Base-by-base conservation (phyloP, 768 basidiomycete species). In the Xanthoconium stramineum region DNA sequence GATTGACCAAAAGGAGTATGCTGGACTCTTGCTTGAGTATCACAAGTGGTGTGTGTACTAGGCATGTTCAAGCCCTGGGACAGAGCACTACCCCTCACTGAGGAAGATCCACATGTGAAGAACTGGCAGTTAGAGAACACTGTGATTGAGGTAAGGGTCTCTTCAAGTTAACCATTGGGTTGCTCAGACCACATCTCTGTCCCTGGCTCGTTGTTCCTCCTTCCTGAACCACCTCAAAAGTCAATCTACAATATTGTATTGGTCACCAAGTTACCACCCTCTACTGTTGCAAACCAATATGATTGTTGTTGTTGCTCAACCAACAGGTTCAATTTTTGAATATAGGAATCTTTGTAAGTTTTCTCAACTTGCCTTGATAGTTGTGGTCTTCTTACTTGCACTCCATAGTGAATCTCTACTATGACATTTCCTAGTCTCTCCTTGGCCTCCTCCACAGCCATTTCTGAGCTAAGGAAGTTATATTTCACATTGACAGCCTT, bases 1-100 rank as follows among this genome's bases (percentile, higher is more conserved):
- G 70, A 83, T 97, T 47, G 98, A 99, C 70, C 84, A 97, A 52
- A 97, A 96, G 70, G 97, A 99, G 65, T 90, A 88, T 61, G 95
- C 97, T 1, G 79, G 90, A 4, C 75, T 98, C 9, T 77, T 98
- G 7, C 79, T 97, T 44, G 88, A 93, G 69, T 86, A 89, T 52
- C 89, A 91, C 2, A 88, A 86, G 65, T 97, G 94, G 90, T 82
- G 86, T 52, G 67, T 84, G n/a, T n/a, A 5, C 76, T 80, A 3
- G 92, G 91, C 5, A 93, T 93, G 0, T 98, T 98, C 80, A 91
- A 88, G 64, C 83, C 87, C 8, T 83, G 81, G 64, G 84, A 86
- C 14, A 84, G 83, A 12, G 83, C 85, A 30, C 78, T 84, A 35
- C 64, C 50, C 9, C 24, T 73, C 29, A 64, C 66, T 10, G 82